Base-by-base conservation (phyloP, 2,329 filamentous ascomycete species). In the Microcera coccophila region DNA sequence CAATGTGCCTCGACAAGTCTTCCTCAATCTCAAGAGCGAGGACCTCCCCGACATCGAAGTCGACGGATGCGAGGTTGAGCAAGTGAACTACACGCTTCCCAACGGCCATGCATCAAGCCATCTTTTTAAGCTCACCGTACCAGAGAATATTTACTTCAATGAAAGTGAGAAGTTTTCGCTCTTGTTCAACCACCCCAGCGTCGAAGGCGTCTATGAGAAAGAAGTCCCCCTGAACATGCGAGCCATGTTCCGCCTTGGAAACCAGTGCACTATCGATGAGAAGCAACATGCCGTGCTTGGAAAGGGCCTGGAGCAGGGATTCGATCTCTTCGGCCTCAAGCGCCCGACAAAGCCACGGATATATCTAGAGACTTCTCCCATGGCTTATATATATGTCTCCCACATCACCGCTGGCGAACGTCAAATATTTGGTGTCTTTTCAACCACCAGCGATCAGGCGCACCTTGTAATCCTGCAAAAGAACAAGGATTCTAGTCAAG, bases 141-240 rank as follows among this genome's bases (percentile, higher is more conserved):
- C 87, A 0, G 93, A 98, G 63, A 84, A 93, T 42, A 76, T 87
- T 1, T 98, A 94, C 66, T 81, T 95, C 47, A 81, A 83, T 34
- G 88, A 97, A 63, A 76, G 84, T 0, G 85, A 90, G 48, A 94
- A 90, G 61, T 84, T 97, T 48, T 81, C 84, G 2, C 69, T 84
- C 20, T 72, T 97, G 2, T 91, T 96, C 70, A 90, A 91, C 50
- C 90, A 98, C 61, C 81, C 90, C 0, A 95, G 90, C 63, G 87
- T 98, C 2, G 93, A 98, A 66, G 94, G 94, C 21, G 90, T 98
- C 12, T 99, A 99, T 60, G 94, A 98, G 69, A 91, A 85, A 58
- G 86, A 95, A 53, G 76, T 99, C 2, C 90, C 94, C 1, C 73
- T 97, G 5, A 88, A 87, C 50, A 79, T 95, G 36, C 81, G 91